Evolutionary conservation across 768 basidiomycete genomes (phyloP).

Genomic region (Leucocoprinus sp.): DNA sequence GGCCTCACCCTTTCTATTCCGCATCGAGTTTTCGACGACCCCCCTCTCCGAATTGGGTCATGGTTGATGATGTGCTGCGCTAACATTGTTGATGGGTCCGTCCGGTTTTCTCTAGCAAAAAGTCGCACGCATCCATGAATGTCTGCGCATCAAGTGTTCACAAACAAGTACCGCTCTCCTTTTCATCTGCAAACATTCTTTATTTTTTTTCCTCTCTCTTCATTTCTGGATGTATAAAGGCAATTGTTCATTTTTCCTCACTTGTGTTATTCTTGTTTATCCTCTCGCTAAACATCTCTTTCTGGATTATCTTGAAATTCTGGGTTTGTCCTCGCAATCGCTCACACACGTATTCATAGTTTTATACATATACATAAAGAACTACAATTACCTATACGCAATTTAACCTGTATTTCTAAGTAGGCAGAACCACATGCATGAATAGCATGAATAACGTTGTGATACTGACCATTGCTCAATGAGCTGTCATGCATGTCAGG

Average conservation of each 20-base stretch:
- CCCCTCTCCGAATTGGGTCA: too few species aligned
- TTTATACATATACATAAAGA: not conserved
- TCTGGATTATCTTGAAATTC: not conserved
- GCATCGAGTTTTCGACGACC: not conserved
- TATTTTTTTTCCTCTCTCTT: not conserved
- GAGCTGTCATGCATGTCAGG: too few species aligned
- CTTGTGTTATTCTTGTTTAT: too few species aligned
- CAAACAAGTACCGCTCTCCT: not conserved
- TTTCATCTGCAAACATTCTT: not conserved
- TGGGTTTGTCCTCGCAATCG: not conserved
- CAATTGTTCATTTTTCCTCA: not conserved
- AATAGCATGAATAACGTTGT: not conserved
- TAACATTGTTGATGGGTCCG: not conserved
- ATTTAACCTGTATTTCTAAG: conserved; percentile 8
- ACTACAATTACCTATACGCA: not conserved
- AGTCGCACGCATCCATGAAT: not conserved
- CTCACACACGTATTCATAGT: not conserved
- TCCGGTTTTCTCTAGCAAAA: not conserved
- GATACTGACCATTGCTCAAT: too few species aligned
- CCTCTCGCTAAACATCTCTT: not conserved
- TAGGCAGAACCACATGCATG: conserved; percentile 1
- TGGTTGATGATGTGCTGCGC: too few species aligned
- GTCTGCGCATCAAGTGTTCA: not conserved
- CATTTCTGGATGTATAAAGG: not conserved
- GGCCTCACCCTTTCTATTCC: not conserved